Conservation (phyloP, 2,329 filamentous ascomycete genomes). For the Diplocarpon mali region DNA sequence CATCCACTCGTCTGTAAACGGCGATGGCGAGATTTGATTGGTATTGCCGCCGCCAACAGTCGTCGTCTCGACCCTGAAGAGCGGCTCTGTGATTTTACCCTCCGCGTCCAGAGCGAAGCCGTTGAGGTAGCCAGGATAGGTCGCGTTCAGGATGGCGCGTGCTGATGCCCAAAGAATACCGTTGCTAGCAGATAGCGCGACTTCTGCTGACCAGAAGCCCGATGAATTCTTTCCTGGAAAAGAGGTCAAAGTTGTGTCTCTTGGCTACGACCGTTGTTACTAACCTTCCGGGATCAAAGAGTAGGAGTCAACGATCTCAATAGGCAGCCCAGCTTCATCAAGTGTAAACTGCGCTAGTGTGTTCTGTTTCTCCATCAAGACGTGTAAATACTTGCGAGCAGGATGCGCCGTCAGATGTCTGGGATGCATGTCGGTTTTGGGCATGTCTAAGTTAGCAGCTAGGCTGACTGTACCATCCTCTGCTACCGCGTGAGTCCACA, state of each 20-base stretch:
- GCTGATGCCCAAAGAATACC: slow-evolving; percentile 6
- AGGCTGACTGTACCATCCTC: not conserved
- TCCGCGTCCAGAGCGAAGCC: not conserved
- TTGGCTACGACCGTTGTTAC: no score
- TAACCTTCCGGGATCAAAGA: slow-evolving; percentile 1
- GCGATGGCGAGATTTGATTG: slow-evolving; percentile 1
- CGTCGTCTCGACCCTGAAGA: slow-evolving; percentile 1
- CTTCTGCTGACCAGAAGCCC: slow-evolving; percentile 9
- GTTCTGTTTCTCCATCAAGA: slow-evolving; percentile 7
- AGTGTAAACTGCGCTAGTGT: slow-evolving; percentile 1
- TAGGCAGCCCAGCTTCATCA: not conserved
- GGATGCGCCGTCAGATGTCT: slow-evolving; percentile 8
- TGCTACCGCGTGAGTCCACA: slow-evolving; percentile 1
- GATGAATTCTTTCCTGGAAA: not conserved
- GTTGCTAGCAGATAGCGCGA: not conserved
- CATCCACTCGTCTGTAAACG: slow-evolving; percentile 3
- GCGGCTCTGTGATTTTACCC: not conserved
- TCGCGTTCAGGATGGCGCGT: not conserved
- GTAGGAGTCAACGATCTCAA: not conserved
- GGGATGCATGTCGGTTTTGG: slow-evolving; percentile 3
- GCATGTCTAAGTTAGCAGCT: not conserved
- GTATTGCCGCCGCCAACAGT: slow-evolving; percentile 3
- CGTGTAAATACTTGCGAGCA: slow-evolving; percentile 3
- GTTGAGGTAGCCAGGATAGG: slow-evolving; percentile 2
- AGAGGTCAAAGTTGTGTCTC: not conserved